Evolutionary conservation across 352 stramenopile species (phyloP).

Genomic region (Pythium oligandrum): DNA sequence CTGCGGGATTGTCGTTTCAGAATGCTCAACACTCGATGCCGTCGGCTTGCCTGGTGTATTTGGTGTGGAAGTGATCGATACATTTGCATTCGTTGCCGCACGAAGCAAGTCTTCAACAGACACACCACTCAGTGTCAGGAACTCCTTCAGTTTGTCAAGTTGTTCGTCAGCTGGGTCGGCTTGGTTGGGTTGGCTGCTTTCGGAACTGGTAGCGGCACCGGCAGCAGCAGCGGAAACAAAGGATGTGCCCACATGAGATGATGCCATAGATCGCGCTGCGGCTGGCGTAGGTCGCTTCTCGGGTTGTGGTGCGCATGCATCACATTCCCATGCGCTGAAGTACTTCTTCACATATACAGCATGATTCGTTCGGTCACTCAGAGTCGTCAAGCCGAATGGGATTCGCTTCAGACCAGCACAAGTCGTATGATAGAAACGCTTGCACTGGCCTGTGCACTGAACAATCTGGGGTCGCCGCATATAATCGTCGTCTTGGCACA

Average conservation of each 20-base stretch:
- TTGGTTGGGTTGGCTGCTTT: too few species aligned
- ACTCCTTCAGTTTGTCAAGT: conserved; percentile 56
- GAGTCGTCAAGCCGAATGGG: conserved; percentile 75
- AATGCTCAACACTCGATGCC: too few species aligned
- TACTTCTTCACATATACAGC: conserved; percentile 80
- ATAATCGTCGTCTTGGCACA: conserved; percentile 80
- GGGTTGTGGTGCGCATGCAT: conserved; percentile 29
- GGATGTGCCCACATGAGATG: too few species aligned
- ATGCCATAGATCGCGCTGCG: too few species aligned
- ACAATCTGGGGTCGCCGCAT: conserved; percentile 79
- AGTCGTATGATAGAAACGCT: conserved; percentile 62
- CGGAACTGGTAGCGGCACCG: too few species aligned
- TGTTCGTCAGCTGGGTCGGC: conserved; percentile 16
- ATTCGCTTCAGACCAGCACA: conserved; percentile 77
- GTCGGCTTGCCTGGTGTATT: too few species aligned
- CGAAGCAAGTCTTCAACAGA: conserved; percentile 71
- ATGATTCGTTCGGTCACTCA: conserved; percentile 80
- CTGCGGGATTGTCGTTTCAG: too few species aligned
- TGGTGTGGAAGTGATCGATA: conserved; percentile 17
- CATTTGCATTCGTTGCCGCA: conserved; percentile 44
- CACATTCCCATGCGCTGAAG: conserved; percentile 73
- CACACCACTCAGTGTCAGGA: conserved; percentile 51
- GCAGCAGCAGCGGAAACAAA: too few species aligned
- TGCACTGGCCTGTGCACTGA: conserved; percentile 40
- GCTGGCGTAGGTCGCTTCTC: too few species aligned